A percentile compares a stretch with the other conserved stretches of the same genome.
Conservation (phyloP, 257 asterid species). For the Primulina eburnea region DNA sequence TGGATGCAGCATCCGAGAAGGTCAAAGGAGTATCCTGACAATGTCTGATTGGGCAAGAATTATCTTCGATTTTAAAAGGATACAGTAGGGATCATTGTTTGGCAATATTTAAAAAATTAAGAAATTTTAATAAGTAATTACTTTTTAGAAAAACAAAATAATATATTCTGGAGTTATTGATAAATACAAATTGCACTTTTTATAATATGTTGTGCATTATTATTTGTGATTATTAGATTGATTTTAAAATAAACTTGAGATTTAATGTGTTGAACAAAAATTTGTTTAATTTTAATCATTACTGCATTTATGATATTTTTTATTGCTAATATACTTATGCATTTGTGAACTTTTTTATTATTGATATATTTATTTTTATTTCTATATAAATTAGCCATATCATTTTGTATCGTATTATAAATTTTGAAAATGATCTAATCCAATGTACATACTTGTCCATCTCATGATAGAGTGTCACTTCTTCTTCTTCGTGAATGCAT, state of each 20-base stretch:
- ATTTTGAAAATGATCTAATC: not conserved
- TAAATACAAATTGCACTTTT: no score
- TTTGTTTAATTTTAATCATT: no score
- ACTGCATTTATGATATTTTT: no score
- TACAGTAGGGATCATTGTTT: not conserved
- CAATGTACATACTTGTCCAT: not conserved
- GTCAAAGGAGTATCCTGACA: not conserved
- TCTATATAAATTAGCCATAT: no score
- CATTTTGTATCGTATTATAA: no score
- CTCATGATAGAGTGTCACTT: not conserved
- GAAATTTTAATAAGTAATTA: not conserved
- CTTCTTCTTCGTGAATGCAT: not conserved
- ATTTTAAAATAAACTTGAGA: no score
- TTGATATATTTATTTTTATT: no score
- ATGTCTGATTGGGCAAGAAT: not conserved
- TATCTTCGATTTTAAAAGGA: not conserved
- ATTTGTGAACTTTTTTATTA: not conserved
- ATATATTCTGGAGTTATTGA: not conserved
- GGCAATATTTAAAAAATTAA: not conserved
- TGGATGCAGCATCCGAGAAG: not conserved
- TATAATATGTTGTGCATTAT: no score
- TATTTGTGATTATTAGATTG: no score
- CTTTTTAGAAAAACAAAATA: no score
- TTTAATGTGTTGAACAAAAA: no score
- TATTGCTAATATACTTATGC: not conserved